phyloP scores from a whole-genome alignment of 2,329 filamentous ascomycete genomes.

The Xenoacremonium recifei region DNA sequence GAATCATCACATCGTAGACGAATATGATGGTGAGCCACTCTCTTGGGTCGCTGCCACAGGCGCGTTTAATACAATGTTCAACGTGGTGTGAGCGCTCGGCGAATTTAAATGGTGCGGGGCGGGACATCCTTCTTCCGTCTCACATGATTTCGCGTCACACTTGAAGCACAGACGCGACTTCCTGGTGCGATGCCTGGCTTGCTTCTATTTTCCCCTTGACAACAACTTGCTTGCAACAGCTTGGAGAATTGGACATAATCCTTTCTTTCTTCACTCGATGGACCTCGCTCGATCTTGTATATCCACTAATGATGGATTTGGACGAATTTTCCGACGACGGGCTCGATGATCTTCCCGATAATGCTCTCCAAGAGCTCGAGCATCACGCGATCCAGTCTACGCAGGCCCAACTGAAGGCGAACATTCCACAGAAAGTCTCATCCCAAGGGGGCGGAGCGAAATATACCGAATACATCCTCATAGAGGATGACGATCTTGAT shows the following conservation, averaged over 20 bases:
- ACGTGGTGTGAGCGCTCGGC: too few relatives aligned
- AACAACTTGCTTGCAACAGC: too few relatives aligned
- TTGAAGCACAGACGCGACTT: too few relatives aligned
- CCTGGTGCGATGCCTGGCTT: too few relatives aligned
- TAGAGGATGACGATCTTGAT: slow-evolving; percentile 58
- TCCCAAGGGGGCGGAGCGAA: slow-evolving; percentile 22
- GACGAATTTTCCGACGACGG: slow-evolving; percentile 65
- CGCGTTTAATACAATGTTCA: too few relatives aligned
- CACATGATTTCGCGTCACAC: too few relatives aligned
- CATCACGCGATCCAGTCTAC: slow-evolving; percentile 62
- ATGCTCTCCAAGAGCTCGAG: slow-evolving; percentile 61
- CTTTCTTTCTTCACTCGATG: slow-evolving; percentile 18
- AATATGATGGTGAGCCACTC: too few relatives aligned
- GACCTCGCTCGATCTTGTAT: slow-evolving; percentile 9
- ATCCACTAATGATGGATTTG: slow-evolving; percentile 34
- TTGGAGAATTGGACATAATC: slow-evolving; percentile 4
- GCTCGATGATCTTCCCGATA: slow-evolving; percentile 59
- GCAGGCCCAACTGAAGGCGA: slow-evolving; percentile 32
- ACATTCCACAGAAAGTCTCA: slow-evolving; percentile 15
- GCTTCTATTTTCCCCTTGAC: too few relatives aligned
- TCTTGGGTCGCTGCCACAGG: too few relatives aligned
- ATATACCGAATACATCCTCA: slow-evolving; percentile 40
- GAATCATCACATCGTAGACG: too few relatives aligned
- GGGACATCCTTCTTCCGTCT: too few relatives aligned
- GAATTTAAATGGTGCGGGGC: too few relatives aligned